phyloP scores from a whole-genome alignment of 1,139 yeast species.

The Sugiyamaella novakii region DNA sequence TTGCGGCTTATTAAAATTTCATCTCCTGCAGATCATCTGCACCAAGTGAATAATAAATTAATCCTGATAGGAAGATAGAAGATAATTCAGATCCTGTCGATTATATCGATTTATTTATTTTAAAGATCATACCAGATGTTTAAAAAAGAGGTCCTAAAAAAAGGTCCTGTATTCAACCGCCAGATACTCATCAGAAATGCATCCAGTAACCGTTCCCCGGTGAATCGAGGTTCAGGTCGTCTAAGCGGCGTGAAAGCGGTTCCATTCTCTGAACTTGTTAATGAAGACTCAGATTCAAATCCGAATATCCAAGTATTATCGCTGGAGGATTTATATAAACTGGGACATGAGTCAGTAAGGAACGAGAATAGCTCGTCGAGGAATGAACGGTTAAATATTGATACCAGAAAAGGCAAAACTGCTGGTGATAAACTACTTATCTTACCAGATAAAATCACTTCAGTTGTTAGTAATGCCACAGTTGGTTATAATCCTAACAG shows the following conservation, averaged over 20 bases:
- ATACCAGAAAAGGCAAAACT: conserved; percentile 32
- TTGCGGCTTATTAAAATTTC: conserved; percentile 11
- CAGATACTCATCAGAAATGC: background rate
- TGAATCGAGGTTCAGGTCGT: conserved; percentile 8
- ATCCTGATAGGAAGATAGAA: conserved; percentile 1
- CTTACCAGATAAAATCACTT: conserved; percentile 30
- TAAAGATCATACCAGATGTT: background rate
- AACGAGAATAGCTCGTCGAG: conserved; percentile 13
- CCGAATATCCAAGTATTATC: conserved; percentile 15
- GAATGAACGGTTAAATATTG: conserved; percentile 28
- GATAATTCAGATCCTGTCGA: background rate
- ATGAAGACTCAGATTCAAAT: conserved; percentile 15
- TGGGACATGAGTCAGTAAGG: background rate
- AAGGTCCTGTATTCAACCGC: background rate
- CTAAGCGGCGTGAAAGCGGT: conserved; percentile 8
- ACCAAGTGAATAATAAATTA: background rate
- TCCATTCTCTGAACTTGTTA: conserved; percentile 24
- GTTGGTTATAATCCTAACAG: conserved; percentile 32
- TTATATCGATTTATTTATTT: conserved; percentile 1
- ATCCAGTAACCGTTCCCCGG: conserved; percentile 1
- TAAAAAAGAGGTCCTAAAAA: background rate
- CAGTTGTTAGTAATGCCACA: conserved; percentile 29
- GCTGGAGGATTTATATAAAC: conserved; percentile 12
- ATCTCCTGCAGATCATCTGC: conserved; percentile 13
- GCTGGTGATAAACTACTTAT: conserved; percentile 30